phyloP scores from a whole-genome alignment of 2,329 filamentous ascomycete genomes.

The Arthrobotrys musiformis region DNA sequence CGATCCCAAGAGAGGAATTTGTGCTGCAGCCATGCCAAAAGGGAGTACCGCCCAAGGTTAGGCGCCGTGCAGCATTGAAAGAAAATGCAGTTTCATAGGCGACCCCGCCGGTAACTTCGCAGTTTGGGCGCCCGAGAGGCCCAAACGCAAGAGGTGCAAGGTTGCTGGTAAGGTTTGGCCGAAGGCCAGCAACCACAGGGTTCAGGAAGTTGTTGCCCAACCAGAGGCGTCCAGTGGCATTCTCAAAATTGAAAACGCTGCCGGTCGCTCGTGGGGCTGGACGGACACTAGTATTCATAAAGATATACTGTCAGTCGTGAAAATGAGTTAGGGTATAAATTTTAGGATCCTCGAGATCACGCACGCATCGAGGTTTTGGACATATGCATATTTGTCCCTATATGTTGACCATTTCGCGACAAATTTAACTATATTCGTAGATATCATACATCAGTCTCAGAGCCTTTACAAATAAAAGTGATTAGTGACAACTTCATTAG shows the following conservation, averaged over 20 bases:
- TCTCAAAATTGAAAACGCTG: slow-evolving; percentile 38
- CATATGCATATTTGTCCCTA: slow-evolving; percentile 40
- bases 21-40: slow-evolving; percentile 41
- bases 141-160: slow-evolving; percentile 40
- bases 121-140: slow-evolving; percentile 13
- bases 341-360: not conserved
- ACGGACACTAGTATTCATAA: slow-evolving; percentile 25
- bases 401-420: slow-evolving; percentile 43
- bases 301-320: not conserved
- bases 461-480: not conserved
- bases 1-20: slow-evolving; percentile 14
- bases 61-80: not conserved
- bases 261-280: slow-evolving; percentile 4
- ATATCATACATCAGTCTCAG: not conserved
- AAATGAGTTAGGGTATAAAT: not conserved
- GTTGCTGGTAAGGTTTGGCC: slow-evolving; percentile 36
- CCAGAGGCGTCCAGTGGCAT: slow-evolving; percentile 41
- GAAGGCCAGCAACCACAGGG: slow-evolving; percentile 23
- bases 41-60: slow-evolving; percentile 31
- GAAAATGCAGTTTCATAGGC: slow-evolving; percentile 34
- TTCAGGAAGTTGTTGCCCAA: not conserved
- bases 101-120: slow-evolving; percentile 26
- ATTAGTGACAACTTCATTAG: too few relatives aligned
- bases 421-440: slow-evolving; percentile 14
- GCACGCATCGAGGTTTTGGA: slow-evolving; percentile 30